Base-by-base conservation (phyloP, 2,329 filamentous ascomycete genomes). In the Lizonia empirigonia region DNA sequence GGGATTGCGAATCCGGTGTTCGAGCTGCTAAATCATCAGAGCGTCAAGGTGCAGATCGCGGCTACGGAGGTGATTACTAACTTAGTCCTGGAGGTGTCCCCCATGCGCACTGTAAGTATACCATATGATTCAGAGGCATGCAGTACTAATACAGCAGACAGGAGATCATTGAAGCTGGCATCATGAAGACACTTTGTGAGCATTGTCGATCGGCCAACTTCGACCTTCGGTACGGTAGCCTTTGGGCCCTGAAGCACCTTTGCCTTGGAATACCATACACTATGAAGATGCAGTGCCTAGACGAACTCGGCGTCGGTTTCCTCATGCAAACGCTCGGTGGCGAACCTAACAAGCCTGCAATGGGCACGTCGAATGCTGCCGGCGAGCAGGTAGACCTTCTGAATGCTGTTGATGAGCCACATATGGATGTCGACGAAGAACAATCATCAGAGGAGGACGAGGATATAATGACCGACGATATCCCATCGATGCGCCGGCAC, bases 171-270 rank as follows among this genome's bases (percentile, higher is more conserved):
- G 85, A 89, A 39, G 83, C 83, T 5, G 90, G 90, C 6, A 84
- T 94, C 1, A 80, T 96, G 59, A 85, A 85, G 55, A 83, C 88
- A 0, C 78, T 97, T 1, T 96, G 91, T 66, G 84, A 89, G 60
- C 90, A 96, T 69, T 91, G 92, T 1, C 89, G 89, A 70, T 94
- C 90, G 0, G 81, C 83, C 37, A 89, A 93, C 65, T 83, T 88
- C n/a, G 84, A 86, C 37, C 78, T 97, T 44, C 85, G 91, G 19
- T 80, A 95, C 20, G 91, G 94, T 63, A 91, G 92, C 18, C 76
- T 99, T 1, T 99, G 94, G 93, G 91, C 91, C 5, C 77, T 99
- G 50, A 97, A 97, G 69, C 91, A 97, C 73, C 82, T 97, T 40
- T 87, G 96, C 2, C 82, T 89, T 56, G 86, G 85, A 18, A 84